Percentiles rank a stretch among this genome's conserved stretches.
Conservation (phyloP, 345 rosid species). For the Pugionium dolabratum region DNA sequence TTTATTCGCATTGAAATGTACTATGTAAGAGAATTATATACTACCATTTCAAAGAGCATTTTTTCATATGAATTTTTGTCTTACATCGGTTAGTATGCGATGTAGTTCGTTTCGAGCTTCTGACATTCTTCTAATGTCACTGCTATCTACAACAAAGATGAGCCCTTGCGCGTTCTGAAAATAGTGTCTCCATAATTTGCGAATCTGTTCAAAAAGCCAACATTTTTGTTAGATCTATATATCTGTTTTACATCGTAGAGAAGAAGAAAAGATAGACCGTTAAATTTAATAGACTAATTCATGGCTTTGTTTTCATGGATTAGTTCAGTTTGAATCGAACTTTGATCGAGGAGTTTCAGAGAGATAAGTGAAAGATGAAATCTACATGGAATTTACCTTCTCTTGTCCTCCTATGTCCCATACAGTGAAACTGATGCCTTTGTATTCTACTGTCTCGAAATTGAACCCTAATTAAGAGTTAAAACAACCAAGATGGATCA, state of each 20-base stretch:
- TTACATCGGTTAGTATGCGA: constrained; percentile 59
- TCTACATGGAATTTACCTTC: constrained; percentile 44
- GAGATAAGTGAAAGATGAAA: neutral
- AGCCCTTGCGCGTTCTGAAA: constrained; percentile 59
- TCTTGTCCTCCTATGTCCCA: constrained; percentile 80
- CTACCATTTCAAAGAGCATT: neutral
- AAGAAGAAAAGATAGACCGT: neutral
- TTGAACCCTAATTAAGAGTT: constrained; percentile 54
- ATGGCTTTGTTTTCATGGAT: constrained; percentile 14
- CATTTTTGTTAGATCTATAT: neutral
- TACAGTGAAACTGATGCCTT: constrained; percentile 52
- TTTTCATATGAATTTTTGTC: constrained; percentile 8
- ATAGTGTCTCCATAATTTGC: constrained; percentile 78
- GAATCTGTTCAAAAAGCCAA: constrained; percentile 47
- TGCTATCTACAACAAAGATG: constrained; percentile 75
- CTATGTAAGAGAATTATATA: too few relatives aligned
- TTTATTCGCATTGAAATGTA: too few relatives aligned
- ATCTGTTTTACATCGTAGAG: neutral
- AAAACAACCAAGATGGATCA: neutral
- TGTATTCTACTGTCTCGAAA: constrained; percentile 64
- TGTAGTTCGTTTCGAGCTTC: constrained; percentile 81
- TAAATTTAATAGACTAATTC: neutral
- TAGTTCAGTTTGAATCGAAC: neutral
- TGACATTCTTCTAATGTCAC: constrained; percentile 52
- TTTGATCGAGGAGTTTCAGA: constrained; percentile 2